Base-by-base conservation (phyloP, 2,329 filamentous ascomycete genomes). In the Cladophialophora exuberans region DNA sequence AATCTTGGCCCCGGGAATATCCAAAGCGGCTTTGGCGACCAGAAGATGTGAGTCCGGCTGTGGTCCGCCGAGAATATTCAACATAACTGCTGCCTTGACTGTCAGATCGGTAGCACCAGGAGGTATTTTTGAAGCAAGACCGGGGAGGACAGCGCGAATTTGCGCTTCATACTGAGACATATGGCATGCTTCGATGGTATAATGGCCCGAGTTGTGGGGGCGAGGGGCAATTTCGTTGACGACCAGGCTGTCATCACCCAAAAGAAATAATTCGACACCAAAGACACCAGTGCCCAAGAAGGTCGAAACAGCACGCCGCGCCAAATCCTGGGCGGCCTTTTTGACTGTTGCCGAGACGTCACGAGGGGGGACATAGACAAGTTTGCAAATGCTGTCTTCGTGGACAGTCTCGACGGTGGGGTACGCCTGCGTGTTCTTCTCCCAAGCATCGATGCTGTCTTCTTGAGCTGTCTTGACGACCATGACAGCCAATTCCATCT, bases 361-460 rank as follows among this genome's bases (percentile, higher is more conserved):
- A 31, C 92, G 82, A 1, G 93, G 89, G 2, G 94, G 94, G 48
- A 87, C 86, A 69, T 92, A 97, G 2, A 93, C 90, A 62, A 92
- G 86, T 65, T 95, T 94, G 82, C 94, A 97, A 65, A 99, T 91
- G 67, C 86, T 94, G 72, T 97, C 89, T 72, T 97, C 90, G 65
- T 99, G 94, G 25, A 97, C 83, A 1, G 93, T 97, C 76, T 99
- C 94, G 1, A 97, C 92, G 0, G 87, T 88, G 0, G 94, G 92
- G 69, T 94, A 97, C 3, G 92, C 84, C 26, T 91, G 76, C 3
- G 68, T 69, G 25, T 54, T 54, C 47, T 61, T 44, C 51, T 67
- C 52, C 69, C 69, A 67, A 11, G 70, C 70, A 56, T 73, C 79
- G 6, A 79, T 80, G 2, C 76, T 69, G 33, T 83, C 64, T 33